phyloP scores from a whole-genome alignment of 2,329 filamentous ascomycete genomes.

The Hypoxylon rubiginosum region DNA sequence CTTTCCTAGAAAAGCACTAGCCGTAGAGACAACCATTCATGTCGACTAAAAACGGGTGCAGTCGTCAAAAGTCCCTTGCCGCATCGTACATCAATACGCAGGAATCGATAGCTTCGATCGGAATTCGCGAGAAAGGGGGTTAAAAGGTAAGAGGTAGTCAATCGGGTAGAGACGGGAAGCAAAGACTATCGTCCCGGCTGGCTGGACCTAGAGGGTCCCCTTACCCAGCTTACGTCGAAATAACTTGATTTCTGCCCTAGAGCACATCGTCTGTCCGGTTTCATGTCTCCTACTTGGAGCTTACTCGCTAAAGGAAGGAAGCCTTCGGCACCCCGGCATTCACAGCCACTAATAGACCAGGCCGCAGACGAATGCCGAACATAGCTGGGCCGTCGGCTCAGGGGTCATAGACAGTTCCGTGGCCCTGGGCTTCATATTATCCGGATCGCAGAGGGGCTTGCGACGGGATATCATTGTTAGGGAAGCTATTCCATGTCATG shows the following conservation, averaged over 20 bases:
- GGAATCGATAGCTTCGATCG: not conserved
- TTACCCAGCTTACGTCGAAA: conserved; percentile 3
- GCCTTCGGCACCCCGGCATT: conserved; percentile 14
- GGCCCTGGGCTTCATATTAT: conserved; percentile 30
- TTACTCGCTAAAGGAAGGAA: conserved; percentile 5
- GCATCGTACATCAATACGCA: not conserved
- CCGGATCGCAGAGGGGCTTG: conserved; percentile 7
- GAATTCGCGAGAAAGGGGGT: not conserved
- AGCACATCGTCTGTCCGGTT: conserved; percentile 9
- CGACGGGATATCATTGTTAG: not conserved
- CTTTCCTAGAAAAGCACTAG: not conserved
- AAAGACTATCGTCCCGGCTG: conserved; percentile 1
- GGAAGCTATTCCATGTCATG: conserved; percentile 5
- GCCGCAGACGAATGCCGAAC: conserved; percentile 16
- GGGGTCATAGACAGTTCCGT: conserved; percentile 25
- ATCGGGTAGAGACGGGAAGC: not conserved
- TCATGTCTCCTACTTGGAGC: conserved; percentile 5
- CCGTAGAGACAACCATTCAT: not conserved
- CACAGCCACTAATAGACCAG: conserved; percentile 4
- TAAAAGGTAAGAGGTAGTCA: not conserved
- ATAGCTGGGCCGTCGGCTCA: not conserved
- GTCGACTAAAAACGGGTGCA: not conserved
- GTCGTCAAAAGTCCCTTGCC: conserved; percentile 3
- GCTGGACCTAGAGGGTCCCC: not conserved
- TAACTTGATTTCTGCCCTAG: conserved; percentile 15